Base-by-base conservation (phyloP, 2,329 filamentous ascomycete species). In the Neofusicoccum ribis region DNA sequence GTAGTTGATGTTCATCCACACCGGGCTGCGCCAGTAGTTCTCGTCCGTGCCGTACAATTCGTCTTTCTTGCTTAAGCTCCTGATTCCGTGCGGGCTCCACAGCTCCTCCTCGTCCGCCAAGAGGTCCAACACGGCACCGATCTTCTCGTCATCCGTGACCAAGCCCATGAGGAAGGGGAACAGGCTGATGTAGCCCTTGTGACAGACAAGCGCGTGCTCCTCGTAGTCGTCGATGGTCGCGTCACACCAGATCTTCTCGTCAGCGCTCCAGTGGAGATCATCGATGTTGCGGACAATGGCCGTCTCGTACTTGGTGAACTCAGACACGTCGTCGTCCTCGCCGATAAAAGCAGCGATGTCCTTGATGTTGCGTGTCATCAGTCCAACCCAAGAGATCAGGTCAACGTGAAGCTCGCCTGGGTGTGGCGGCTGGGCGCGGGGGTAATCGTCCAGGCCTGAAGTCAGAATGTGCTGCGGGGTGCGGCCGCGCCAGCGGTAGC, bases 1-100 rank as follows among this genome's bases (percentile, higher is more conserved):
- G 76, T 96, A 97, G 79, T 97, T 97, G 70, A 97, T 93, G 74
- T 93, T 94, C 75, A 97, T 91, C 93, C 93, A 97, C 15, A 97
- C 85, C 0, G 93, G 93, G 70, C 92, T 91, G 67, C 92, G 86
- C 93, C 93, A 99, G 82, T 99, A 99, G 78, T 99, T 97, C 81
- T 99, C 95, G 1, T 84, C 91, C 0, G 93, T 96, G 46, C 90
- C 92, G 77, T 97, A 98, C 67, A 92, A 86, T 72, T 89, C 83
- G 72, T 94, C 90, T 71, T 88, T 87, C 79, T 90, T 90, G 80
- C 93, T 97, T 77, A 99, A 78, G 78, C 93, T 97, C 67, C 94
- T 86, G 68, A 99, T 86, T n/a, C 95, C 95, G 72, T 91, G 88
- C 2, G 89, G 85, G 73, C 91, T 96, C 88, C 93, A 98, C n/a